phyloP scores from a whole-genome alignment of 1,139 yeast genomes.

The Saccharomycopsis phalli region DNA sequence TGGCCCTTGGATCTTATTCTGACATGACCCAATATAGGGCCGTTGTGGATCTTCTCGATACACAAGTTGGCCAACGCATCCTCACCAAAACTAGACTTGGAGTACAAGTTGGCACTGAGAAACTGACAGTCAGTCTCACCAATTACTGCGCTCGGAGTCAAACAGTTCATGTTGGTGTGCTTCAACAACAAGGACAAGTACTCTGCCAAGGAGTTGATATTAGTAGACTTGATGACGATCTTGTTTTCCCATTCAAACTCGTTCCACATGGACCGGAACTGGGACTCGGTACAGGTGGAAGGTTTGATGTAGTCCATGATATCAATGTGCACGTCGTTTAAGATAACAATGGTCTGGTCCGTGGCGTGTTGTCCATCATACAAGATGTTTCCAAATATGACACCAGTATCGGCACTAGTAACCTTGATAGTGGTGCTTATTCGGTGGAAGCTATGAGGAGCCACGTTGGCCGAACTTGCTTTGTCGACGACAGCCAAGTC shows the following conservation, averaged over 20 bases:
- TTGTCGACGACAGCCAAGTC: constrained; percentile 91
- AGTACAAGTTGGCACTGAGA: constrained; percentile 87
- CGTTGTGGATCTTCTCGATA: constrained; percentile 70
- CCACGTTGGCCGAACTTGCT: constrained; percentile 87
- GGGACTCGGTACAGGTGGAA: constrained; percentile 77
- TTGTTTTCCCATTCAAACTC: constrained; percentile 99
- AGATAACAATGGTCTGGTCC: constrained; percentile 81
- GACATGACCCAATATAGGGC: constrained; percentile 86
- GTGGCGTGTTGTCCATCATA: constrained; percentile 95
- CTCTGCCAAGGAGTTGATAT: constrained; percentile 57
- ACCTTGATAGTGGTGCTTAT: constrained; percentile 87
- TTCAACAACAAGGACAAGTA: constrained; percentile 70
- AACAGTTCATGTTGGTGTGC: constrained; percentile 89
- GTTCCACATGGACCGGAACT: constrained; percentile 97
- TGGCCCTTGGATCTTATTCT: constrained; percentile 97
- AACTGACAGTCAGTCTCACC: constrained; percentile 84
- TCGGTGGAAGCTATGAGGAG: constrained; percentile 93
- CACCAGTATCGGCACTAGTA: constrained; percentile 95
- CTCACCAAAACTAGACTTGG: constrained; percentile 92
- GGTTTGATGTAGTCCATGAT: constrained; percentile 97
- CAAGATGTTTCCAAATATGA: constrained; percentile 92
- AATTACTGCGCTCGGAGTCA: constrained; percentile 82
- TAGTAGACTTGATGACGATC: constrained; percentile 72
- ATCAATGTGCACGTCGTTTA: constrained; percentile 92
- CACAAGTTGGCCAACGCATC: constrained; percentile 95